Conservation (phyloP, 1,284 basidiomycete genomes). For the Hortiboletus rubellus region DNA sequence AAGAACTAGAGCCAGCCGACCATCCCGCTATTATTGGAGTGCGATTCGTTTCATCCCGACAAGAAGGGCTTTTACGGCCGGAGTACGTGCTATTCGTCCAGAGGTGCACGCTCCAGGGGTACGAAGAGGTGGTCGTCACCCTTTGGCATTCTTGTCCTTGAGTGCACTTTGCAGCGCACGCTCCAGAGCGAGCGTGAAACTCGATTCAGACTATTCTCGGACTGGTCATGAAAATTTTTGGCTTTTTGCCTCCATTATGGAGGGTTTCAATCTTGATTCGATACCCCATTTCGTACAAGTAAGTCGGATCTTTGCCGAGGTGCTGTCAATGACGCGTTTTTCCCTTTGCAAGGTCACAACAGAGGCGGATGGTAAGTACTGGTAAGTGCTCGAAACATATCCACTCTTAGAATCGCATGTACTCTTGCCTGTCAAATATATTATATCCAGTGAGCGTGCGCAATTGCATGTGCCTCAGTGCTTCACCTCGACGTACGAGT, state of each 20-base stretch:
- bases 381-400: no score
- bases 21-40: no score
- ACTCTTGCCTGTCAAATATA: no score
- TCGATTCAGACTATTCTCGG: conserved; percentile 40
- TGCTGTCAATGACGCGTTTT: neutral
- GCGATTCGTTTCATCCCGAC: neutral
- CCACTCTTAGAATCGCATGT: no score
- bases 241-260: conserved; percentile 17
- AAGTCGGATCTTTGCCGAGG: neutral
- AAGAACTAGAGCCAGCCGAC: neutral
- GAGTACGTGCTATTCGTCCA: neutral
- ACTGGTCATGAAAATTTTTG: conserved; percentile 32
- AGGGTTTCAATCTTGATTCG: neutral
- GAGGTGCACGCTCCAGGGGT: conserved; percentile 9
- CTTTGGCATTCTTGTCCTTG: conserved; percentile 18
- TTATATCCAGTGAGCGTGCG: no score
- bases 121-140: conserved; percentile 15
- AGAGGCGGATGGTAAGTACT: neutral
- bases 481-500: no score
- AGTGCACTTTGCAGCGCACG: conserved; percentile 33
- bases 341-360: neutral
- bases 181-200: conserved; percentile 24
- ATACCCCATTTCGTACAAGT: neutral
- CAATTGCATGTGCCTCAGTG: no score
- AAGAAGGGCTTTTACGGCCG: neutral